A percentile compares a stretch with the other conserved stretches of the same genome.
phyloP scores from a whole-genome alignment of 78 protist species.

The Protostelium mycophagum region DNA sequence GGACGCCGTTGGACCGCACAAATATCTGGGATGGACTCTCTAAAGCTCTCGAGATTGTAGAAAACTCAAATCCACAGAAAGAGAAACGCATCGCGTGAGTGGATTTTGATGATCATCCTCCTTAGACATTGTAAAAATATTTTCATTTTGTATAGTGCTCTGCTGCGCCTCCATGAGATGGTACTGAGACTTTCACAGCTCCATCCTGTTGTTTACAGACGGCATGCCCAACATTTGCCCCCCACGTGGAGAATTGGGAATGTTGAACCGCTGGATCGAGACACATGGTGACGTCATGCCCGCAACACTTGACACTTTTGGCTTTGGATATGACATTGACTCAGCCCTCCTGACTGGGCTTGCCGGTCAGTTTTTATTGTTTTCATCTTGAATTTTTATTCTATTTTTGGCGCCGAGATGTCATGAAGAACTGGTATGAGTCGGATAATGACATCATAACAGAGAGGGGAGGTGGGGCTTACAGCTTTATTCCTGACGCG shows the following conservation, averaged over 20 bases:
- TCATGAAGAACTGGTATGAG: no score
- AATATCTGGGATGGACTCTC: conserved; percentile 75
- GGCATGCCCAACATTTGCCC: conserved; percentile 61
- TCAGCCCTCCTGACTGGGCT: conserved; percentile 28
- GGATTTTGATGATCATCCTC: background rate
- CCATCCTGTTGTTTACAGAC: conserved; percentile 62
- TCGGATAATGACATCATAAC: no score
- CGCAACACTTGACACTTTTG: conserved; percentile 48
- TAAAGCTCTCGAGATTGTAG: conserved; percentile 16
- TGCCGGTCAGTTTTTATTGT: no score
- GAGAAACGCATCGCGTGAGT: background rate
- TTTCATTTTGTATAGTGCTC: no score
- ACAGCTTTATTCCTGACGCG: conserved; percentile 59
- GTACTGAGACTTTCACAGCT: background rate
- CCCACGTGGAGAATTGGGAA: conserved; percentile 57
- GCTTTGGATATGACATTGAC: conserved; percentile 71
- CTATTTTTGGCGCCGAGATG: no score
- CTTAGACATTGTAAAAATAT: no score
- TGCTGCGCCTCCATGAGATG: no score
- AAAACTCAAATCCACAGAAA: background rate
- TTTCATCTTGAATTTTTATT: no score
- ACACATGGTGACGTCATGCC: background rate
- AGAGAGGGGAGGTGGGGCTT: conserved; percentile 18
- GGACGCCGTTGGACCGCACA: conserved; percentile 33
- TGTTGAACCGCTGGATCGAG: conserved; percentile 30